Evolutionary conservation across 352 stramenopile species (phyloP), one percentile per base, ranked within the genome.

Genomic region (Phytophthora meadii): DNA sequence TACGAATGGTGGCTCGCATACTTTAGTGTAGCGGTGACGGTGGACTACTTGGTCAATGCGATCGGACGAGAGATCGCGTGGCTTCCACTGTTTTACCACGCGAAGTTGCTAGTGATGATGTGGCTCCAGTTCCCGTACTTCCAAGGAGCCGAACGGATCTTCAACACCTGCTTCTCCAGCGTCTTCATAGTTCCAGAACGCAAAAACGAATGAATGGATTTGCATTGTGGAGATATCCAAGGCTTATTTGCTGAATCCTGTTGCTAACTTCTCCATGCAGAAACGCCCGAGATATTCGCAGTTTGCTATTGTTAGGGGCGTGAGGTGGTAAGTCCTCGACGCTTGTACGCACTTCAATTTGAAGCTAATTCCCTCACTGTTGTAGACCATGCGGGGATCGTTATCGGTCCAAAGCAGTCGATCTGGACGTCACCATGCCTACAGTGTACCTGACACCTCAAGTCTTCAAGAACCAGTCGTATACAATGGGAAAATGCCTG

Each of bases 41-140:
- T 77, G 9, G 82, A 96, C 65, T 91, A 93, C 55, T 52, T 92
- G 17, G 68, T 94, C 54, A 85, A 70, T 2, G 69, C 82, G 24
- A 56, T 94, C 17, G 77, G 63, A 51, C 52, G 70, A 36, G 77
- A 77, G 46, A 70, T 96, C 24, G 73, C 59, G 50, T 97, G 89
- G 89, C 65, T 97, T 27, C 89, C 89, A 48, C 64, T 97, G 24
- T 95, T 93, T 66, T 94, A 92, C 60, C 89, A 97, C 65, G 68
- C 51, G n/a, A 95, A 96, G 72, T 54, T 97, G 61, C 54, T 93
- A 22, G 61, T 85, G 36, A 83, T 94, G 71, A 82, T 97, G 72
- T 96, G 87, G 86, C 87, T 97, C 11, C 89, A 97, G 69, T 94
- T 97, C 62, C 89, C 89, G 36, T 96, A 97, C 73, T 97, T 97